phyloP scores from a whole-genome alignment of 2,329 filamentous ascomycete genomes.

The Pseudocercospora fuligena region DNA sequence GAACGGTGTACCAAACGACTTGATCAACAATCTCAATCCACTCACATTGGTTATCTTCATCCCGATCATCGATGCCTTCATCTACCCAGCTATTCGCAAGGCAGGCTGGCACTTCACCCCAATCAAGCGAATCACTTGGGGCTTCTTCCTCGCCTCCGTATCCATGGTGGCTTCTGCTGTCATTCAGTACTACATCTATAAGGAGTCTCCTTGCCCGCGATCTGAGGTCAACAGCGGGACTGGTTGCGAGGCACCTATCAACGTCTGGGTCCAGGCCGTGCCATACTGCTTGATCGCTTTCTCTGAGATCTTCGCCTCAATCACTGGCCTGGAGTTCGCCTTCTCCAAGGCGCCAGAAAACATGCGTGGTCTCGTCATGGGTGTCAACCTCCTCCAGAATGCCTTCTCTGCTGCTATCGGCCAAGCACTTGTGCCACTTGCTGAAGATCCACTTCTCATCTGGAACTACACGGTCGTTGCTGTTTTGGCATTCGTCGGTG shows the following conservation, averaged over 20 bases:
- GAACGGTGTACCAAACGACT: slow-evolving; percentile 54
- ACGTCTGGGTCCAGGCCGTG: slow-evolving; percentile 50
- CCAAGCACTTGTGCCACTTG: slow-evolving; percentile 64
- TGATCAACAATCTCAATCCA: slow-evolving; percentile 46
- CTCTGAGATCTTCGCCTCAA: slow-evolving; percentile 51
- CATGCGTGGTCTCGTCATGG: slow-evolving; percentile 55
- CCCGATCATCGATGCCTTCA: slow-evolving; percentile 50
- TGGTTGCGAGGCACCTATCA: slow-evolving; percentile 45
- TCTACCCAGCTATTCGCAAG: slow-evolving; percentile 54
- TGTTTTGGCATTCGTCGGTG: slow-evolving; percentile 66
- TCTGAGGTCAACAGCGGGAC: slow-evolving; percentile 24
- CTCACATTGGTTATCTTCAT: slow-evolving; percentile 48
- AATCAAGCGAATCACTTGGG: slow-evolving; percentile 59
- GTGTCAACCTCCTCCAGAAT: slow-evolving; percentile 62
- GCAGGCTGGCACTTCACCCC: slow-evolving; percentile 51
- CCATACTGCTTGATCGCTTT: slow-evolving; percentile 52
- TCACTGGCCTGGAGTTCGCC: slow-evolving; percentile 53
- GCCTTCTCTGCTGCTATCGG: slow-evolving; percentile 65
- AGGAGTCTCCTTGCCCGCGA: slow-evolving; percentile 35
- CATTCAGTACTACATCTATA: slow-evolving; percentile 62
- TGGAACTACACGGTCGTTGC: slow-evolving; percentile 72
- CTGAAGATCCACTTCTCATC: slow-evolving; percentile 66
- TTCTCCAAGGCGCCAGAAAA: slow-evolving; percentile 52
- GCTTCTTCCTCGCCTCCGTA: slow-evolving; percentile 58
- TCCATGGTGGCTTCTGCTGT: slow-evolving; percentile 60